Evolutionary conservation across 208 protist genomes (phyloP), one percentile per base, ranked within the genome.

Genomic region (Crithidia sp.): DNA sequence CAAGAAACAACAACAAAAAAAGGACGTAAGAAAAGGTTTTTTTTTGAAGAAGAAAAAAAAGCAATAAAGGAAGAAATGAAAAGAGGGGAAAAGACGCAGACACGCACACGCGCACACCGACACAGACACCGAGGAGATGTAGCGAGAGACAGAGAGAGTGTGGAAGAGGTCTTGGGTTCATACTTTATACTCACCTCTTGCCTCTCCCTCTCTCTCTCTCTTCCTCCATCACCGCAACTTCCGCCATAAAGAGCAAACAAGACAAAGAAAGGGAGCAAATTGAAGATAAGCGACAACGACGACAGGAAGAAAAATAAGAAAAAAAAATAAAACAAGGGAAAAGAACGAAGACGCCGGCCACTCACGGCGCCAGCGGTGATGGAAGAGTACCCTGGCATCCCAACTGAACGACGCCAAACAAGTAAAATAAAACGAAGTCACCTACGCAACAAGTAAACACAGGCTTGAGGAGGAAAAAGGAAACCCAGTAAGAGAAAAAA

Each of bases 101-200:
- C 7, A 49, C 45, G 12, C 45, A 49, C 45, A 49, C 45, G 7
- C 45, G 2, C 45, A 49, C 45, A 49, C 45, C 7, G 12, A 13
- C 45, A 13, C 45, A 49, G 12, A 7, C 9, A 49, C 45, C 45
- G 41, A 12, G 61, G 6, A 36, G 41, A 56, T 44, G 7, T 13
- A 55, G 14, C 8, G 16, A 55, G n/a, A 55, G 16, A 55, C 5
- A 17, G 16, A 55, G 8, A 5, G 19, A 41, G 12, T 19, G 40
- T 16, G 9, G 0, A 14, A 36, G 17, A 40, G 16, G 17, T 28
- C 53, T 39, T 6, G 45, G 45, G 45, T 49, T 49, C 45, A 37
- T 64, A 65, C 19, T 64, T 4, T 77, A n/a, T 16, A 41, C 43
- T 49, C 14, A 19, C 39, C 45, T 57, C 49, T n/a, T 28, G n/a